Evolutionary conservation across 2,329 filamentous ascomycete species (phyloP), one percentile per base, ranked within the genome.

Genomic region (Boeremia lycopersici): DNA sequence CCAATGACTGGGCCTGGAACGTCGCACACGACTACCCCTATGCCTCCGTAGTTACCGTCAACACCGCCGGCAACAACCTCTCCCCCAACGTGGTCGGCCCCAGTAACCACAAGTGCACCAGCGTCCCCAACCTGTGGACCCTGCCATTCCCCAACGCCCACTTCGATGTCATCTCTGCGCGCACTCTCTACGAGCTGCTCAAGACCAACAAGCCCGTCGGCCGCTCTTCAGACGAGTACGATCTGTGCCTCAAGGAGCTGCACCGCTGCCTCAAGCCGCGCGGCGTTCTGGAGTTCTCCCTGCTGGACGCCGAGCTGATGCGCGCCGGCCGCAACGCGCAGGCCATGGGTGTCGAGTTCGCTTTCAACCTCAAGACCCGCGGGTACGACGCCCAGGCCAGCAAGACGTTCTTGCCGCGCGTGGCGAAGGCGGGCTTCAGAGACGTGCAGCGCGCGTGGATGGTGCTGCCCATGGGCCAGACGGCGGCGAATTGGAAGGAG

Each of bases 1-100:
- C 89, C 12, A 93, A 91, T 71, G 92, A 96, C 75, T 99, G 95
- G 95, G 93, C 90, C 19, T 99, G 95, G 95, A 88, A 95, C 71
- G 89, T 91, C 53, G 92, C 95, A 0, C 82, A 90, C 43, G 89
- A 93, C 72, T 95, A 93, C 74, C 91, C 90, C 15, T 88, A 91
- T 72, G 84, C 90, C 52, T 92, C 91, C 72, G 86, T 97, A 48
- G 96, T 93, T 78, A 97, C 93, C 0, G 91, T 93, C 49, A 89
- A 89, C 33, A 91, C 88, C 60, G 64, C 65, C 13, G 72, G 71
- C 53, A 62, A 70, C 57, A 72, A 75, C 47, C 69, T 74, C 33
- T 76, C 75, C 7, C 63, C 69, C 19, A 77, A 86, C 8, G 82
- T 89, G 61, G 84, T 86, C 33, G 93, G 92, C 2, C 95, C 95